Conservation (phyloP, 371 early-diverging fungal genomes). For the Haplosporangium sp. region DNA sequence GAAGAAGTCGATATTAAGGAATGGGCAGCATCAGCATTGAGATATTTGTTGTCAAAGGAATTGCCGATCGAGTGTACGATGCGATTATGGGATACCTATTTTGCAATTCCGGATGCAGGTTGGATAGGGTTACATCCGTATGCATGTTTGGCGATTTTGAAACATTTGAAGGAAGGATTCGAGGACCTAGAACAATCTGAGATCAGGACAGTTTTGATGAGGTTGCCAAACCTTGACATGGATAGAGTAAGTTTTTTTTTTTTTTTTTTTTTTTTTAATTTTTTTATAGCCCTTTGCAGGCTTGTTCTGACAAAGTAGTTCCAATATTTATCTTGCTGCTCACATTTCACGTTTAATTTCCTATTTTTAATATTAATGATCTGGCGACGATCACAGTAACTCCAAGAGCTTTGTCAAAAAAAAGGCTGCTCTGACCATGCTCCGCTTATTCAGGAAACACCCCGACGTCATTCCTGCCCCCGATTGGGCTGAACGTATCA, state of each 20-base stretch:
- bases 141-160: slow-evolving; percentile 50
- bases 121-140: slow-evolving; percentile 25
- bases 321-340: background rate
- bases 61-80: slow-evolving; percentile 80
- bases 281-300: too few relatives aligned
- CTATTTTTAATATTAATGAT: slow-evolving; percentile 10
- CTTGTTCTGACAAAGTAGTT: background rate
- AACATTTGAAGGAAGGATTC: slow-evolving; percentile 75
- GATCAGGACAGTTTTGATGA: slow-evolving; percentile 82
- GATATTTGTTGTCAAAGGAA: slow-evolving; percentile 81
- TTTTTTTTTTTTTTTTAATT: too few relatives aligned
- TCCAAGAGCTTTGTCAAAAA: slow-evolving; percentile 91
- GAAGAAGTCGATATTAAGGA: slow-evolving; percentile 92
- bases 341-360: slow-evolving; percentile 1
- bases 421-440: slow-evolving; percentile 94
- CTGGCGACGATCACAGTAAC: slow-evolving; percentile 64
- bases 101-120: slow-evolving; percentile 57
- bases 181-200: slow-evolving; percentile 93
- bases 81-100: slow-evolving; percentile 77
- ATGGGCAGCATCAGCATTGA: slow-evolving; percentile 89
- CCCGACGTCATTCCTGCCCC: slow-evolving; percentile 90
- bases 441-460: slow-evolving; percentile 90
- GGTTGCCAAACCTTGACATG: slow-evolving; percentile 81
- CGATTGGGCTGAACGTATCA: slow-evolving; percentile 90
- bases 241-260: slow-evolving; percentile 61